Evolutionary conservation across 768 basidiomycete species (phyloP).

Genomic region (Boletus coccyginus): DNA sequence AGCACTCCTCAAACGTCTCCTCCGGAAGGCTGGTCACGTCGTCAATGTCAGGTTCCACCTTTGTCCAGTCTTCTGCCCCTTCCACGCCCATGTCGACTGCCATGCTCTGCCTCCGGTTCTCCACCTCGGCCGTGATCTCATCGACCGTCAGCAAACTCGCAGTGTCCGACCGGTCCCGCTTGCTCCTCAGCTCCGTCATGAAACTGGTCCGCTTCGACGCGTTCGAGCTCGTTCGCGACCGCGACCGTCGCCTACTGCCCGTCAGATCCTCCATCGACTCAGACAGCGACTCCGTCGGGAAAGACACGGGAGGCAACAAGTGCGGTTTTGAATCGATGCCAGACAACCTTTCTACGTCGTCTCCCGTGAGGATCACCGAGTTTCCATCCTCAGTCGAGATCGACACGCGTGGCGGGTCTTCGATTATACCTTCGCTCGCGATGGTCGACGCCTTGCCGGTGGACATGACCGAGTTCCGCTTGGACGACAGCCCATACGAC

Average conservation of each 20-base stretch:
- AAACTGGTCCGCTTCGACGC: conserved; percentile 69
- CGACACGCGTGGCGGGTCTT: conserved; percentile 69
- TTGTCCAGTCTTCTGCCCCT: conserved; percentile 69
- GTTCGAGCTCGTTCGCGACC: conserved; percentile 46
- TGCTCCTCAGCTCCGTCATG: conserved; percentile 78
- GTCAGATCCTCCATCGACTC: conserved; percentile 69
- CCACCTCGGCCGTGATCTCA: conserved; percentile 96
- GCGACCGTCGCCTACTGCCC: conserved; percentile 36
- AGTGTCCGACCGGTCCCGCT: conserved; percentile 82
- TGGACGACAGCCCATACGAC: conserved; percentile 46
- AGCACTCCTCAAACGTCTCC: conserved; percentile 47
- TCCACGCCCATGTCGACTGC: conserved; percentile 44
- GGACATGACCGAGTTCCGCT: conserved; percentile 38
- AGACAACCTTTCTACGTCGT: conserved; percentile 38
- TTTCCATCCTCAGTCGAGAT: conserved; percentile 72
- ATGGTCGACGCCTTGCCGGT: conserved; percentile 33
- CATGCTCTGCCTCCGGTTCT: conserved; percentile 56
- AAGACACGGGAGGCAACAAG: conserved; percentile 73
- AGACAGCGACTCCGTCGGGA: conserved; percentile 75
- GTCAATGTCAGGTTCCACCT: conserved; percentile 54
- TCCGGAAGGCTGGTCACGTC: conserved; percentile 48
- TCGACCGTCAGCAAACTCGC: conserved; percentile 94
- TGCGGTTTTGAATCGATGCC: conserved; percentile 43
- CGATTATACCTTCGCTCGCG: conserved; percentile 25
- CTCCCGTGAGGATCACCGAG: conserved; percentile 58